Evolutionary conservation across 768 basidiomycete species (phyloP), one percentile per base, ranked within the genome.

Genomic region (Pleurotus salmoneostramineus): DNA sequence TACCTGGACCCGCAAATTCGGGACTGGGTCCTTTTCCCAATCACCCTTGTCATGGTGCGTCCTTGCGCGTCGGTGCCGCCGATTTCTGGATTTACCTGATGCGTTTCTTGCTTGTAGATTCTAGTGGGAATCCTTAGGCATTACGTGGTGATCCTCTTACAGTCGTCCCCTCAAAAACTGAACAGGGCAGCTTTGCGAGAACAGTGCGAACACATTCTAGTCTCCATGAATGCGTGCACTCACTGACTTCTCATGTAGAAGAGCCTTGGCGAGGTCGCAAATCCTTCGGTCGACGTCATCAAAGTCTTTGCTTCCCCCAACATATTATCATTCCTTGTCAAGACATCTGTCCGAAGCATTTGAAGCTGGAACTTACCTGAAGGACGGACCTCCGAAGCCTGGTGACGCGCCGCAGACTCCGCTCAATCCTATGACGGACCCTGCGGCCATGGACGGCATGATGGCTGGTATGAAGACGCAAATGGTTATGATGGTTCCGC

Each of bases 401-500:
- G 76, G 79, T 49, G 88, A 88, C 63, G 77, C 78, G 35, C 72
- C 84, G 0, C 65, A 79, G 32, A 63, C 80, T 1, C 83, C 92
- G 21, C 81, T 89, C 12, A 96, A 94, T 65, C 92, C 95, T 0
- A 80, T 98, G 69, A 83, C 83, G 10, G 96, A 98, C 76, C 93
- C 93, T 6, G 84, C 84, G 50, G 87, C 88, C 46, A 96, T 98
- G 94, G 96, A 98, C 63, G 92, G 91, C 40, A 95, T 98, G 93
- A 96, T 98, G 95, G 83, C 93, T 8, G 93, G 93, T 36, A 91
- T 99, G 89, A 98, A 98, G 79, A 98, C 96, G 15, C 97, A 99
- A 73, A 93, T 93, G 82, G 94, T 98, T 50, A 95, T 97, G 91
- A 98, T 98, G 91, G 90, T 96, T 11, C 93, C 91, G 14, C 91